Evolutionary conservation across 805 yeast genomes (phyloP).

Genomic region (Schizosaccharomyces osmophilus): DNA sequence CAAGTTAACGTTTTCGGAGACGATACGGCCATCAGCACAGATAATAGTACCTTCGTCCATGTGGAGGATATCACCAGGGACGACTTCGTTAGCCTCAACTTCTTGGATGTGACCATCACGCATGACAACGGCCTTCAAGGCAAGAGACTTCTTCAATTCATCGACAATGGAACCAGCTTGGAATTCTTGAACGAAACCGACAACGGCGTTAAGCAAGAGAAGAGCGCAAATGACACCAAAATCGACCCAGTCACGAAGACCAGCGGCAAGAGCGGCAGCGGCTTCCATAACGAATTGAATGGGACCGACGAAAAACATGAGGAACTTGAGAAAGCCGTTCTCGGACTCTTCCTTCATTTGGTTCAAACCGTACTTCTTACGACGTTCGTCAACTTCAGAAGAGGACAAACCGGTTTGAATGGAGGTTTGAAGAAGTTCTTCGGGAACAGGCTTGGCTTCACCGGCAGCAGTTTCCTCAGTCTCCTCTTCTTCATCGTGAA

Average conservation of each 20-base stretch:
- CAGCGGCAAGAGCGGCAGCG: conserved; percentile 85
- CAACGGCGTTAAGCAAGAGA: conserved; percentile 63
- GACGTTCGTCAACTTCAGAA: conserved; percentile 58
- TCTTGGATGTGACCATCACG: conserved; percentile 61
- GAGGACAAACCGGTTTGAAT: conserved; percentile 50
- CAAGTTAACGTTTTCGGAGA: conserved; percentile 60
- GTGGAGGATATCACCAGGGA: conserved; percentile 85
- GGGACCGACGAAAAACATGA: conserved; percentile 80
- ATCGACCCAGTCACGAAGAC: conserved; percentile 95
- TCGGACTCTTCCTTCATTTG: conserved; percentile 80
- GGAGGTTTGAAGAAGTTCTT: conserved; percentile 62
- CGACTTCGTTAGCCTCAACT: conserved; percentile 61
- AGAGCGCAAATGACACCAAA: conserved; percentile 90
- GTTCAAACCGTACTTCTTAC: conserved; percentile 75
- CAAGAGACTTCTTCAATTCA: conserved; percentile 82
- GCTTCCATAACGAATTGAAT: conserved; percentile 94
- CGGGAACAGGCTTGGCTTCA: conserved; percentile 59
- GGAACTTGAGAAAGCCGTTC: conserved; percentile 52
- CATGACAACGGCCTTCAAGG: conserved; percentile 65
- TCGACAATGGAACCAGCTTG: conserved; percentile 97
- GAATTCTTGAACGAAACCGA: conserved; percentile 92
- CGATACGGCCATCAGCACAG: conserved; percentile 80
- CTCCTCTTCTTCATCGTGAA: conserved; percentile 15
- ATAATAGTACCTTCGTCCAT: conserved; percentile 82
- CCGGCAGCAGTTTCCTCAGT: conserved; percentile 20